Base-by-base conservation (phyloP, 2,329 filamentous ascomycete species). In the Paraconiothyrium brasiliense region DNA sequence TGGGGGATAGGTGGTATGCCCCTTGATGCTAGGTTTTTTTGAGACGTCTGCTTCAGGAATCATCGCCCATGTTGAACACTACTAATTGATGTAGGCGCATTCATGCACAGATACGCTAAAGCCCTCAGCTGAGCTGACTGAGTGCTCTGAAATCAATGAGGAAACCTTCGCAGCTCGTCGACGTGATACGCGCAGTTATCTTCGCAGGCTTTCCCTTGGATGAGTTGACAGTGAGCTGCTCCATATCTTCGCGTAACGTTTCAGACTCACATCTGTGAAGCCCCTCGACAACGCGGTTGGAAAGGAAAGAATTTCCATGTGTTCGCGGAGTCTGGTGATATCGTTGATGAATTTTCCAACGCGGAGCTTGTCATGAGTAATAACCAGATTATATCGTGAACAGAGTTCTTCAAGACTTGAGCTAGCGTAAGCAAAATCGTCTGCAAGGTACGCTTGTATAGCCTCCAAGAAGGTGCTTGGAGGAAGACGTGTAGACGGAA, bases 341-440 rank as follows among this genome's bases (percentile, higher is more conserved):
- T 93, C 90, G 14, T 74, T 76, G 51, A 82, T 79, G 67, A 93
- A 92, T 66, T 89, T 90, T 47, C 76, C 81, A 1, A 89, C 83
- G n/a, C 85, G 83, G 1, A 93, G 82, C 2, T 82, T 78, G 50
- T 90, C 84, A 66, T 89, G 87, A 7, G 81, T 83, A 64, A 91
- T 81, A 1, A 63, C 64, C 1, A 78, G 75, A 0, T 70, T 64
- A 71, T 91, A 94, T 1, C 59, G 64, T 0, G 70, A 59, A 72
- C 91, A 94, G 0, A 39, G 46, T 20, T 76, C 68, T 0, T 66
- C 63, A 43, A 93, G 87, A 1, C 83, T 76, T 34, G 82, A 80
- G 60, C 91, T 89, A 6, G 86, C 87, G 66, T 86, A 91, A 5
- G 90, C 90, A 2, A 75, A 74, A 0, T 89, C 89, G 1, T 67